Evolutionary conservation across 176 grass and related monocot genomes (phyloP), one percentile per base, ranked within the genome.

Genomic region (Hordeum marinum): DNA sequence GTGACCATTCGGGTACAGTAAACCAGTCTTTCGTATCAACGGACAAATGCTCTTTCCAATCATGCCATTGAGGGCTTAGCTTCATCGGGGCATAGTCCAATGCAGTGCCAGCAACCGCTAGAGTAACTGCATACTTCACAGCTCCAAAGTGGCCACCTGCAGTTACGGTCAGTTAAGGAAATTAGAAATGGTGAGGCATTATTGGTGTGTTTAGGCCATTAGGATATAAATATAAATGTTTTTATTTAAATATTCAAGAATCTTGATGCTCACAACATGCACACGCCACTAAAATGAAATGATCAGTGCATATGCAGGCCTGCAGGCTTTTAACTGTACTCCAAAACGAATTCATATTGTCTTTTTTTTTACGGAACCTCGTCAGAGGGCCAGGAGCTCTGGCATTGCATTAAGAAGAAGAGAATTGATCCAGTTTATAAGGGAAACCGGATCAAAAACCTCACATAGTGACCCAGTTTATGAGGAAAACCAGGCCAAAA

Each of bases 61-160:
- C 69, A 63, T 3, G 68, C 81, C 81, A 83, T 63, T 83, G 68
- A 62, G 93, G 96, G 9, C 69, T 83, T 23, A 95, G 68, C 83
- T 88, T 92, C 65, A 88, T 17, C 8, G 85, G 68, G 21, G 78
- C 66, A 1, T 89, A 92, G 61, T 95, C 96, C 75, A 96, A 36
- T 72, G 89, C 79, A 3, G 89, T 93, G 58, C 95, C 95, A 8
- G 64, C 90, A 77, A 80, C 87, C 15, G 96, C 93, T 34, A 98
- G 90, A 13, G 92, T 9, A 25, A 92, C 70, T 20, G 93, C 89
- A 57, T 98, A 98, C 80, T 86, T 87, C 48, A 72, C 67, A 13
- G 96, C 90, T 27, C 93, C 96, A 10, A 95, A 77, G 55, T 95
- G 96, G 34, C 96, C 96, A 63, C 91, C 96, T 98, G 81, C 55